A percentile compares a stretch with the other conserved stretches of the same genome.
phyloP scores from a whole-genome alignment of 352 stramenopile genomes.

The Globisporangium cylindrosporum region DNA sequence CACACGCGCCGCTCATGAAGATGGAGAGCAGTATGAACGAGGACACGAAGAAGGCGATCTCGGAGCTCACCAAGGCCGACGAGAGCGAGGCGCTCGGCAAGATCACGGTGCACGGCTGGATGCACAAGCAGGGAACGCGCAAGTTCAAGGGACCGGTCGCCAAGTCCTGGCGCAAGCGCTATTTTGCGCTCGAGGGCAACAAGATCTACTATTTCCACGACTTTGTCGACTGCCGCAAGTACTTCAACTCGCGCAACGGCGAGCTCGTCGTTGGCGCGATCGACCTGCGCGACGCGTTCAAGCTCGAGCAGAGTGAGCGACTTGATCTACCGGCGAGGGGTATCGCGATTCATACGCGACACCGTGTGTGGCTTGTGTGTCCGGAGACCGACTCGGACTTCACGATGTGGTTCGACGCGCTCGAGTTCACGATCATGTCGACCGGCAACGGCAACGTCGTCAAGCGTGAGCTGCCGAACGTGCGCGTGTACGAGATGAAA shows the following conservation, averaged over 20 bases:
- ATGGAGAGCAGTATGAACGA: slow-evolving; percentile 18
- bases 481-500: slow-evolving; percentile 78
- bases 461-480: slow-evolving; percentile 77
- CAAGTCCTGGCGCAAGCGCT: slow-evolving; percentile 79
- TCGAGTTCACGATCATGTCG: slow-evolving; percentile 78
- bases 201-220: slow-evolving; percentile 89
- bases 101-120: slow-evolving; percentile 80
- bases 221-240: slow-evolving; percentile 81
- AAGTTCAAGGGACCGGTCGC: slow-evolving; percentile 79
- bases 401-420: slow-evolving; percentile 78
- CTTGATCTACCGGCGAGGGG: slow-evolving; percentile 64
- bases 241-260: slow-evolving; percentile 77
- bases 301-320: slow-evolving; percentile 71
- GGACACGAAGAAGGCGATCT: slow-evolving; percentile 57
- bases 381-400: slow-evolving; percentile 81
- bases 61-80: slow-evolving; percentile 62
- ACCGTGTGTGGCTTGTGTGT: slow-evolving; percentile 73
- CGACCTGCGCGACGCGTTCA: slow-evolving; percentile 74
- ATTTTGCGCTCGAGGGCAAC: slow-evolving; percentile 78
- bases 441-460: slow-evolving; percentile 66
- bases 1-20: slow-evolving; percentile 12
- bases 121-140: slow-evolving; percentile 82
- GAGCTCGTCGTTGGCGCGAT: slow-evolving; percentile 77
- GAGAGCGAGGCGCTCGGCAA: slow-evolving; percentile 46
- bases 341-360: slow-evolving; percentile 75